Evolutionary conservation across 2,329 filamentous ascomycete genomes (phyloP), one percentile per base, ranked within the genome.

Genomic region (Grosmannia clavigera): DNA sequence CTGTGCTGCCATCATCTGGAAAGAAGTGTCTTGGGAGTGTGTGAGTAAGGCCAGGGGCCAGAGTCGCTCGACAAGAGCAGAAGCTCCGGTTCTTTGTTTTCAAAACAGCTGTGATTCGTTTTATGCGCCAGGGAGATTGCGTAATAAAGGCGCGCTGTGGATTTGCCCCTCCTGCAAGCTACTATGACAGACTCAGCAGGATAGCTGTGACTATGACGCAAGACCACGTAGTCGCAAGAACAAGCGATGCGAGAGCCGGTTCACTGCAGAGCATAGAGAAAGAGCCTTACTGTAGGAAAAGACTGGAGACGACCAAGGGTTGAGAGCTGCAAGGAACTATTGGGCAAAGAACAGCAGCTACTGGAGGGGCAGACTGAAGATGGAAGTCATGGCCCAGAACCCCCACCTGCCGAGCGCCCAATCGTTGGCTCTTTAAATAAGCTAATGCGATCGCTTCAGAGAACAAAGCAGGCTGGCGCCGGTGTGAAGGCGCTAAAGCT

Each of bases 1-100:
- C 64, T 65, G 64, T 58, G 64, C 64, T 51, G 62, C 58, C 65
- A 66, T 66, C 65, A 66, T 66, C 59, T 61, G 58, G 58, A 9
- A 14, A n/a, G 27, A 14, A 7, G 38, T 33, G 27, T 50, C 3
- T 3, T 46, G 43, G 43, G 29, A 40, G 33, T 55, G 9, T 43
- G 9, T 5, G 16, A 27, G 31, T 5, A 27, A 27, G 31, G 19
- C 52, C 19, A 22, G 27, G 11, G 16, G 27, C 27, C 27, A 27
- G 25, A 31, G 50, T 29, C 25, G 50, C 27, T 46, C 43, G 43
- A 46, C 33, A n/a, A 46, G 43, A 46, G 43, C 43, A 46, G 19
- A 19, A 7, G 43, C 16, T n/a, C 43, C 16, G 16, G 16, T n/a
- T 46, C 43, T n/a, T 46, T n/a, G 19, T 46, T n/a, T 46, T 12